Evolutionary conservation across 805 yeast species (phyloP), one percentile per base, ranked within the genome.

Genomic region (Dipodascopsis tothii): DNA sequence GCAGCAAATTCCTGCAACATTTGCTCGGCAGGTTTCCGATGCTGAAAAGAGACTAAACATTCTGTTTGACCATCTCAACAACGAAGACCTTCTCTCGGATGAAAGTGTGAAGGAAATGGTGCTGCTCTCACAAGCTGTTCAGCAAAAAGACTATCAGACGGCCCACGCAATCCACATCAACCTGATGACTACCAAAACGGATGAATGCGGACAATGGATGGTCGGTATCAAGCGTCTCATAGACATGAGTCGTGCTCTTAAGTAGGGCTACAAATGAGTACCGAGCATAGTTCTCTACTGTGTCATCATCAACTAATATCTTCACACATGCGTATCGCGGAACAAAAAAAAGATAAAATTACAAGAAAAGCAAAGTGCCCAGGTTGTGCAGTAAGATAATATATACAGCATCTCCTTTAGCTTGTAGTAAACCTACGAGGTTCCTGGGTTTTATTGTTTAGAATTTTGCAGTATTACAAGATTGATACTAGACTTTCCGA

Each of bases 141-240:
- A 67, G 17, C 62, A 58, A 7, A 71, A 72, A 47, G 80, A 85
- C 46, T 84, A 67, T 59, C 61, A 64, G 3, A 67, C 67, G 14
- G 96, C 97, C 1, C 64, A 71, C 41, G 62, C 71, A 1, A 50
- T 56, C 21, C 65, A 59, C 18, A 55, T 75, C 27, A 75, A 77
- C 40, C 73, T 92, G 48, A 75, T 82, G 19, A 72, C 85, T 5
- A 72, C 75, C 30, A 72, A 75, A 50, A 73, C 80, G 20, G 76
- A 73, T 20, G 94, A 88, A 62, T 77, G 82, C 51, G 96, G 95
- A 11, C 78, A 81, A 57, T 92, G 98, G 98, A 76, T 83, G 68
- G 77, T 83, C 25, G 98, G 98, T 56, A 81, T 92, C 37, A 86
- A 82, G 64, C 78, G 96, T 55, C 72, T 92, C 50, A 78, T 90